phyloP scores from a whole-genome alignment of 2,329 filamentous ascomycete species.

The Lecanicillium sp. region DNA sequence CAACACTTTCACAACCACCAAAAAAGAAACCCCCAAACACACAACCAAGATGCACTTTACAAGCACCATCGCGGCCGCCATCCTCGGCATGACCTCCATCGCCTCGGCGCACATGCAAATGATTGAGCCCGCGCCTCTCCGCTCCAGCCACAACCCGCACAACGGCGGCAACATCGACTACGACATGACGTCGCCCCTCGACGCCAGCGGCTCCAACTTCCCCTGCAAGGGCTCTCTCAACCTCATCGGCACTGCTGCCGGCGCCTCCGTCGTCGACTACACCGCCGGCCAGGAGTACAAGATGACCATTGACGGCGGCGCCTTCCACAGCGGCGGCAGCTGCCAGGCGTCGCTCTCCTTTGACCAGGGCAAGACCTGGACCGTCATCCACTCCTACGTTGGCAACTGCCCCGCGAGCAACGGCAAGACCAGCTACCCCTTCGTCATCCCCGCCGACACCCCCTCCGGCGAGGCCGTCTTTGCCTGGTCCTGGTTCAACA shows the following conservation, averaged over 20 bases:
- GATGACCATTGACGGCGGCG: conserved; percentile 56
- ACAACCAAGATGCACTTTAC: conserved; percentile 10
- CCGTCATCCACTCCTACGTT: conserved; percentile 54
- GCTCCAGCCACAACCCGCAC: conserved; percentile 44
- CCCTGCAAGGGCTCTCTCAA: conserved; percentile 64
- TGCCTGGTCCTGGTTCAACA: conserved; percentile 73
- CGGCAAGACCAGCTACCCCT: conserved; percentile 47
- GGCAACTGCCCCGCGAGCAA: conserved; percentile 41
- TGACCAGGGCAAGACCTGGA: conserved; percentile 62
- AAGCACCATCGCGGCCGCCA: conserved; percentile 25
- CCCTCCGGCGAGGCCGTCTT: conserved; percentile 57
- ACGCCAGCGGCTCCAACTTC: conserved; percentile 54
- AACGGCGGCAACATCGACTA: conserved; percentile 51
- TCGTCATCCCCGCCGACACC: conserved; percentile 57
- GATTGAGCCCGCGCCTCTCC: conserved; percentile 42
- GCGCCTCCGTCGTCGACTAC: conserved; percentile 52
- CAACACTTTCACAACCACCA: background rate
- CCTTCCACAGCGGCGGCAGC: conserved; percentile 61
- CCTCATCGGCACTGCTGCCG: conserved; percentile 39
- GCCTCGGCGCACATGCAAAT: conserved; percentile 51
- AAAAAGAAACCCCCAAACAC: too few species aligned
- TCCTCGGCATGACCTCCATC: conserved; percentile 34
- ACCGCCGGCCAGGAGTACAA: conserved; percentile 53
- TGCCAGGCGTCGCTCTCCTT: conserved; percentile 72
- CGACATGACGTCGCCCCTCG: conserved; percentile 62